Base-by-base conservation (phyloP, 1,139 yeast genomes). In the Pichia sp. region DNA sequence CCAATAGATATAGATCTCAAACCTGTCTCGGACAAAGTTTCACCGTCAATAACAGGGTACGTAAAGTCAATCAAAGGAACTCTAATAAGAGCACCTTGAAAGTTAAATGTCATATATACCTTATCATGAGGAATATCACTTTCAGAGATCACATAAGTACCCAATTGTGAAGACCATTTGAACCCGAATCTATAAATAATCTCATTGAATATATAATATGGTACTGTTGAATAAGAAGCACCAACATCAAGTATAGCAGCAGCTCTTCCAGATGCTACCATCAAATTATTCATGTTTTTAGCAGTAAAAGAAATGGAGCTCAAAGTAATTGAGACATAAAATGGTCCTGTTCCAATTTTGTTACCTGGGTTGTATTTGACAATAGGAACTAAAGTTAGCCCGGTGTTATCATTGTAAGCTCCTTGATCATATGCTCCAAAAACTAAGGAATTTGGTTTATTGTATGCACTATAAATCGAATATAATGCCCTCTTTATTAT, bases 171-270 rank as follows among this genome's bases (percentile, higher is more conserved):
- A 30, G 60, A 56, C 50, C 61, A 72, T 2, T 49, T 35, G 4
- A 73, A 75, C 28, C 67, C 66, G n/a, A 70, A 52, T 2, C 53
- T 45, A 2, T 48, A 40, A 0, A 73, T 77, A 43, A 77, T 58
- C 8, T 59, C 49, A 4, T 56, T 54, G 7, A 72, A 59, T 22
- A 71, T 52, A 14, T 51, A 55, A 2, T 52, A 40, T 15, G 84
- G 81, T 1, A 77, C 56, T 46, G 66, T 67, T 9, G 78, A 64
- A 34, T 71, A 58, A 2, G 84, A 72, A 8, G 84, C 69, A 21
- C 86, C 86, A 3, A 82, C 68, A 58, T 80, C 88, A 30, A 80
- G 58, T 36, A 75, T 57, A 2, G 74, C 79, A 1, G 71, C 62
- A 21, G 61, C 52, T 34, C 55, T 52, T 22, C 58, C 52, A 12